These are phyloP conservation scores for Choanephora cucurbitarum DNA, from an alignment of 371 early-diverging fungal genomes.

Conservation along the genomic window DNA sequence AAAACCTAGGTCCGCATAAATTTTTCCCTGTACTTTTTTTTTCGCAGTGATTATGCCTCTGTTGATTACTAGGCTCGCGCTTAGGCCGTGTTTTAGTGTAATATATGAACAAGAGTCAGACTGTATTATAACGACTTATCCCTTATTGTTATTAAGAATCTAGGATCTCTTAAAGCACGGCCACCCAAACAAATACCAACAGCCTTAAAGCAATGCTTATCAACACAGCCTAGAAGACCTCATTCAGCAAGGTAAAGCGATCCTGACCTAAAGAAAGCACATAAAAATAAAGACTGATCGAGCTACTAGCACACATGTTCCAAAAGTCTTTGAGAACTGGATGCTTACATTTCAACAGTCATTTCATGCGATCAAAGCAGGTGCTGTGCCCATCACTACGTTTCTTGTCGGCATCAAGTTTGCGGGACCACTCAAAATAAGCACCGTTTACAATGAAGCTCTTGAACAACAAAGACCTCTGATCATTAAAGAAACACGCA, in stretches of 20 bases:
- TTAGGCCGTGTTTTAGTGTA: constrained; percentile 17
- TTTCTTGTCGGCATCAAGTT: constrained; percentile 13
- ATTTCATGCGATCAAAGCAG: constrained; percentile 4
- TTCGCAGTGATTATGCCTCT: constrained; percentile 13
- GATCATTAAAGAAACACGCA: constrained; percentile 9
- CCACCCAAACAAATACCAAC: not conserved
- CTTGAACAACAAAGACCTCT: constrained; percentile 2
- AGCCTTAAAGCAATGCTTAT: not conserved
- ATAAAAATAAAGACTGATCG: too few relatives aligned
- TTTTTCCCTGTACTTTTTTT: too few relatives aligned
- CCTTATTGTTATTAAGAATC: constrained; percentile 3
- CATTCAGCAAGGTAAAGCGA: not conserved
- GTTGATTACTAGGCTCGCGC: constrained; percentile 16
- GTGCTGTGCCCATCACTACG: constrained; percentile 9
- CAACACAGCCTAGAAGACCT: not conserved
- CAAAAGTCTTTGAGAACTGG: not conserved
- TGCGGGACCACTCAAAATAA: constrained; percentile 7
- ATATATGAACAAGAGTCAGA: not conserved
- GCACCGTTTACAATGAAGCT: constrained; percentile 25
- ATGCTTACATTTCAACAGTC: not conserved
- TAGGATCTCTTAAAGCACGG: not conserved
- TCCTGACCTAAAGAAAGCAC: too few relatives aligned
- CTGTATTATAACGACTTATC: too few relatives aligned
- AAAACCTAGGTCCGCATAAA: too few relatives aligned
- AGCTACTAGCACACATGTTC: too few relatives aligned